phyloP scores from a whole-genome alignment of 164 flowering plant species.

The Magnolia kwangsiensis region DNA sequence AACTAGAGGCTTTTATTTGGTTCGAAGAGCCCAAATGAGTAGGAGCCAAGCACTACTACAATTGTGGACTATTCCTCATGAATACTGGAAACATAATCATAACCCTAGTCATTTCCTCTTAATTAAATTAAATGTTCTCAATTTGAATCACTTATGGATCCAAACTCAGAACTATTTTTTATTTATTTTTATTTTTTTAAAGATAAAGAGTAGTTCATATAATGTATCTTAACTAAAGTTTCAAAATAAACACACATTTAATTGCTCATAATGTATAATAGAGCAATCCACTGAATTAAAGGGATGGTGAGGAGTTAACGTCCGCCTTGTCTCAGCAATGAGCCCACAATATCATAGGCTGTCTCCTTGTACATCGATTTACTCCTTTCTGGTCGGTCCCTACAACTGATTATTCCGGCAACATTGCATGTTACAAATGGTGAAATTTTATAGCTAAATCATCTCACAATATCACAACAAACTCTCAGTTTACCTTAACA shows the following conservation, averaged over 20 bases:
- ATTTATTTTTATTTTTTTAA: no score
- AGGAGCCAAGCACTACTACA: no score
- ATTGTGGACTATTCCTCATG: no score
- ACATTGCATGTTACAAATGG: neutral
- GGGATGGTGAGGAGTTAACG: constrained; percentile 34
- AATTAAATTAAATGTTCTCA: no score
- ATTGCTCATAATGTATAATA: neutral
- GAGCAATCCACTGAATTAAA: neutral
- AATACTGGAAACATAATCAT: no score
- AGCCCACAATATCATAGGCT: constrained; percentile 84
- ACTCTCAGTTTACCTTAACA: constrained; percentile 59
- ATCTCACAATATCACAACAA: neutral
- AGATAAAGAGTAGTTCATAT: neutral
- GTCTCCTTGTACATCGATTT: constrained; percentile 98
- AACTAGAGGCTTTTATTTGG: no score
- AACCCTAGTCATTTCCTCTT: no score
- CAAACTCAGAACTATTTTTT: no score
- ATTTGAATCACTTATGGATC: no score
- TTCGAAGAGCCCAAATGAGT: no score
- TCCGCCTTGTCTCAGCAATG: constrained; percentile 89
- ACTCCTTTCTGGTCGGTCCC: constrained; percentile 97
- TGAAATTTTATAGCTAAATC: neutral
- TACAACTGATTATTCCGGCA: constrained; percentile 22
- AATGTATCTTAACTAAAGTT: neutral
- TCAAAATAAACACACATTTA: neutral